Conservation (phyloP, 352 stramenopile genomes). For the Pythium aristosporum region DNA sequence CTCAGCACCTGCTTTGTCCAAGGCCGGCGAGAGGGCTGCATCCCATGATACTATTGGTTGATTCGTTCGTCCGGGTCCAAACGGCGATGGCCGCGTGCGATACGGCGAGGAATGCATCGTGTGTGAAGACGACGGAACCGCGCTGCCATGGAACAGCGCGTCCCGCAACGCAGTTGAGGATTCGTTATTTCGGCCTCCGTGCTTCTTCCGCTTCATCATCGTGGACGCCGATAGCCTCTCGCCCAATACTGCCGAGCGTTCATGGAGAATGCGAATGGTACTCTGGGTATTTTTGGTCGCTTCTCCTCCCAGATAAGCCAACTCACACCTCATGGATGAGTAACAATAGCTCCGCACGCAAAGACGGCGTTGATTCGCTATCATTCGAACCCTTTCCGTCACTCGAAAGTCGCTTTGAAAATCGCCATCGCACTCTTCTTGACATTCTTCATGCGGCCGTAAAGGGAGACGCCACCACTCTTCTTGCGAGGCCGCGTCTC, state of each 20-base stretch:
- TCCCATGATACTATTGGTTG: conserved; percentile 7
- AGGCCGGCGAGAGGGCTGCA: conserved; percentile 1
- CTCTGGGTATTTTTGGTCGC: conserved; percentile 18
- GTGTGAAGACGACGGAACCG: conserved; percentile 1
- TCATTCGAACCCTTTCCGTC: conserved; percentile 25
- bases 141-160: conserved; percentile 1
- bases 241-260: neutral
- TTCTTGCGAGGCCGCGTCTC: conserved; percentile 31
- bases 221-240: neutral
- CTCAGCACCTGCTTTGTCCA: conserved; percentile 15
- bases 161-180: neutral
- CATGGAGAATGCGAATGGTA: conserved; percentile 1
- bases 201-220: conserved; percentile 28
- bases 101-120: conserved; percentile 12
- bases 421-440: conserved; percentile 80
- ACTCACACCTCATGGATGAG: neutral
- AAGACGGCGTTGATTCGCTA: neutral
- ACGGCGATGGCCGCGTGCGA: conserved; percentile 13
- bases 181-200: neutral
- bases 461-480: conserved; percentile 46
- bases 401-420: conserved; percentile 84
- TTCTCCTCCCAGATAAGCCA: neutral
- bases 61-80: neutral
- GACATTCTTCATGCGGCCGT: conserved; percentile 81
- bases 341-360: conserved; percentile 11